These are phyloP conservation scores for Kwoniella europaea DNA, from an alignment of 768 basidiomycete genomes.

Conservation along the genomic window DNA sequence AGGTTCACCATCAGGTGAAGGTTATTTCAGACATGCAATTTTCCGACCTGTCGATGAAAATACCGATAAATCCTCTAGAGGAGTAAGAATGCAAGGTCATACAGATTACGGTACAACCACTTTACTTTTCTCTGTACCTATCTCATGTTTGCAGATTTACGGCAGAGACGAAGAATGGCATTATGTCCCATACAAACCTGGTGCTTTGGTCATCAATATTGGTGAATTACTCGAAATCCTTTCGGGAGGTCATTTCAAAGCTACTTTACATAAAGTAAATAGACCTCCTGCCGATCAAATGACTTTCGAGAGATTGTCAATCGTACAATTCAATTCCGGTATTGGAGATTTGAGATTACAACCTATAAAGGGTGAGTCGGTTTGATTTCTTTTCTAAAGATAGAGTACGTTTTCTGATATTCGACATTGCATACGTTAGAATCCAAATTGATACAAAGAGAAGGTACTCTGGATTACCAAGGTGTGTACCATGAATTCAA, in stretches of 20 bases:
- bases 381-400: conserved; percentile 32
- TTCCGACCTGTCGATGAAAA: conserved; percentile 25
- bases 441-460: conserved; percentile 37
- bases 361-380: conserved; percentile 27
- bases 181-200: conserved; percentile 34
- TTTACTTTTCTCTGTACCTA: conserved; percentile 34
- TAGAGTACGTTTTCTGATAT: no score
- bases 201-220: conserved; percentile 37
- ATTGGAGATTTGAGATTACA: conserved; percentile 39
- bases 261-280: conserved; percentile 43
- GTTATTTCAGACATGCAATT: conserved; percentile 33
- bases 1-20: conserved; percentile 30
- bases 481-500: conserved; percentile 55
- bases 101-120: conserved; percentile 34
- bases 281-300: conserved; percentile 37
- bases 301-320: conserved; percentile 32
- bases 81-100: conserved; percentile 39
- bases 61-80: conserved; percentile 17
- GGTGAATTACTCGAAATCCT: conserved; percentile 40
- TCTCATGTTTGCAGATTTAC: conserved; percentile 39
- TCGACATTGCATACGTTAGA: not conserved
- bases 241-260: conserved; percentile 47
- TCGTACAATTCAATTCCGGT: conserved; percentile 40
- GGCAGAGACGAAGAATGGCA: conserved; percentile 34
- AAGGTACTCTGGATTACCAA: conserved; percentile 51